These are phyloP conservation scores for Tagetes patula DNA, from an alignment of 129 eudicot species.

Conservation along the genomic window DNA sequence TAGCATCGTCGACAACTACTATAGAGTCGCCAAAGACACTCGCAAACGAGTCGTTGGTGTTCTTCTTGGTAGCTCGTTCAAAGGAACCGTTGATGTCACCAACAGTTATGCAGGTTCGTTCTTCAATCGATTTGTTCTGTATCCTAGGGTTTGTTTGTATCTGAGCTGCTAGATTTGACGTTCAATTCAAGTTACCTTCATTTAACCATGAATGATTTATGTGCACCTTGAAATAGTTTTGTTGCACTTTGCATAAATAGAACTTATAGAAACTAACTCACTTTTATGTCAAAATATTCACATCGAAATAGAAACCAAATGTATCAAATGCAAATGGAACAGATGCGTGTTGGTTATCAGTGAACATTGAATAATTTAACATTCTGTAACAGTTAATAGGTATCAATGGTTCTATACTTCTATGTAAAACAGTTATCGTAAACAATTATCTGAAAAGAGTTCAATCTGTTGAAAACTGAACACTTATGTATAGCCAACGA, in stretches of 20 bases:
- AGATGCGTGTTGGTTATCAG: neutral
- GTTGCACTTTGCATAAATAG: neutral
- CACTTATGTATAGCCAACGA: too few relatives aligned
- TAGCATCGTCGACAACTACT: conserved; percentile 94
- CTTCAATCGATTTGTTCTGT: neutral
- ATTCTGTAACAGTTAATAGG: neutral
- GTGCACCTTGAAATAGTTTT: neutral
- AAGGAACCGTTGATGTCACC: conserved; percentile 90
- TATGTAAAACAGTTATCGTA: neutral
- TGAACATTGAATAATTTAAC: neutral
- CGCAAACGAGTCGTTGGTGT: conserved; percentile 93
- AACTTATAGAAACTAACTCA: neutral
- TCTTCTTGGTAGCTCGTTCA: conserved; percentile 75
- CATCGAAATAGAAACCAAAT: too few relatives aligned
- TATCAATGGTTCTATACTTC: neutral
- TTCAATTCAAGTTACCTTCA: neutral
- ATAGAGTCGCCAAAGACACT: conserved; percentile 88
- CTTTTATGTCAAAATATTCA: too few relatives aligned
- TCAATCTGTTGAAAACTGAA: neutral
- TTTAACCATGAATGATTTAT: neutral
- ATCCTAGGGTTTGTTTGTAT: neutral
- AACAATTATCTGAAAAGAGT: neutral
- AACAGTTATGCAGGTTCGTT: conserved; percentile 82
- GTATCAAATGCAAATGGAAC: too few relatives aligned
- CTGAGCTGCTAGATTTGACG: neutral